A percentile compares a stretch with the other conserved stretches of the same genome.
Conservation (phyloP, 2,329 filamentous ascomycete species). For the Pyrenophora tritici-repentis region DNA sequence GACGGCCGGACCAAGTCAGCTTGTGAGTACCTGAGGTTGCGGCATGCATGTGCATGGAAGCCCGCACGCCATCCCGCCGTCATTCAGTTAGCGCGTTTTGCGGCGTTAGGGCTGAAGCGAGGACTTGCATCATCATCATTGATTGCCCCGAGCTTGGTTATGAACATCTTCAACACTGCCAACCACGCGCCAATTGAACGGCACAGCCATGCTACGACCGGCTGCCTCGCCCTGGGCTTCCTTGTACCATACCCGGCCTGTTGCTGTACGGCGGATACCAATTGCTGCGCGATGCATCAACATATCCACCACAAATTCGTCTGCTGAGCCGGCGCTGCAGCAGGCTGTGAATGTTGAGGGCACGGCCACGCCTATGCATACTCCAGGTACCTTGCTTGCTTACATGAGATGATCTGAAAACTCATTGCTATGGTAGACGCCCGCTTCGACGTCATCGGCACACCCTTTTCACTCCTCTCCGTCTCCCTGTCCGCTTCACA, state of each 20-base stretch:
- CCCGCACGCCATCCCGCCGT: slow-evolving; percentile 7
- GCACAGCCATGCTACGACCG: slow-evolving; percentile 39
- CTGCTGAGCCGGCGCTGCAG: slow-evolving; percentile 48
- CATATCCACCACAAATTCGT: slow-evolving; percentile 52
- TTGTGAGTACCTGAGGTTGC: slow-evolving; percentile 5
- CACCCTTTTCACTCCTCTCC: slow-evolving; percentile 90
- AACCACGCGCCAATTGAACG: slow-evolving; percentile 29
- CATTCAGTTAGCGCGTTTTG: slow-evolving; percentile 7
- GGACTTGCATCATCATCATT: slow-evolving; percentile 22
- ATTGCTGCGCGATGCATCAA: slow-evolving; percentile 48
- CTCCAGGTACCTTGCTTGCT: slow-evolving; percentile 30
- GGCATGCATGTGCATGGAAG: neutral
- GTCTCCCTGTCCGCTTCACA: slow-evolving; percentile 92
- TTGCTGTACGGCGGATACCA: slow-evolving; percentile 17
- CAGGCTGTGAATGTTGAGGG: slow-evolving; percentile 29
- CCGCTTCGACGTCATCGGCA: slow-evolving; percentile 88
- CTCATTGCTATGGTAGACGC: slow-evolving; percentile 67
- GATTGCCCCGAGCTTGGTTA: slow-evolving; percentile 2
- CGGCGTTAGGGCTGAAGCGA: slow-evolving; percentile 10
- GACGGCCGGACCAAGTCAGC: too few species aligned
- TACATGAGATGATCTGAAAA: neutral
- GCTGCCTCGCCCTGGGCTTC: slow-evolving; percentile 36
- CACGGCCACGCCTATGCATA: slow-evolving; percentile 26
- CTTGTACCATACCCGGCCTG: slow-evolving; percentile 21
- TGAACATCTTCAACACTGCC: slow-evolving; percentile 3